Evolutionary conservation across 768 basidiomycete genomes (phyloP).

Genomic region (Boletus fagicola): DNA sequence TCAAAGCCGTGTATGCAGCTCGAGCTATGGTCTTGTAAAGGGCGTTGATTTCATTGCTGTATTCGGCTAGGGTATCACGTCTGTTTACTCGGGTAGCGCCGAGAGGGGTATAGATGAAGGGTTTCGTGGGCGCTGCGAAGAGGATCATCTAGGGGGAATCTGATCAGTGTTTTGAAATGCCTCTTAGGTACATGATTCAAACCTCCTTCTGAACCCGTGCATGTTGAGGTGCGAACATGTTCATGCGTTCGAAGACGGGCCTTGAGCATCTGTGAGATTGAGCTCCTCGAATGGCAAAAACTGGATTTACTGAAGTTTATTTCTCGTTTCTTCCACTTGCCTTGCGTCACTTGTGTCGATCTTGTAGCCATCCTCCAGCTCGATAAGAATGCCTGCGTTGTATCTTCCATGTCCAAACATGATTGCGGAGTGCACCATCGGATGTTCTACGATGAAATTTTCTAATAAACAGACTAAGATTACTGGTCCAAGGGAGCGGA

Average conservation of each 20-base stretch:
- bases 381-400: conserved; percentile 15
- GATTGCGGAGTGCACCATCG: conserved; percentile 16
- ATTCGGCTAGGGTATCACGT: conserved; percentile 9
- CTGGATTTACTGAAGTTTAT: conserved; percentile 15
- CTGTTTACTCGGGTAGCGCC: conserved; percentile 6
- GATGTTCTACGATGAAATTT: conserved; percentile 15
- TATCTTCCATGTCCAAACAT: conserved; percentile 25
- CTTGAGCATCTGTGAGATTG: conserved; percentile 7
- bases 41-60: conserved; percentile 12
- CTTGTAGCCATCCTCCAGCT: conserved; percentile 8
- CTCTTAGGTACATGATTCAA: neutral
- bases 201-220: conserved; percentile 25
- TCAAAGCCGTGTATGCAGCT: conserved; percentile 4
- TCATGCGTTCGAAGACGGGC: conserved; percentile 18
- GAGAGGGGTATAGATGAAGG: conserved; percentile 6
- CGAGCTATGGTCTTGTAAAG: conserved; percentile 12
- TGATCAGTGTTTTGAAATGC: neutral
- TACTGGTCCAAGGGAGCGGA: neutral
- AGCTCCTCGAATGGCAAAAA: neutral
- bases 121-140: conserved; percentile 10
- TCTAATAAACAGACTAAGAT: conserved; percentile 8
- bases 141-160: conserved; percentile 15
- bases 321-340: conserved; percentile 12
- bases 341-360: conserved; percentile 10
- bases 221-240: conserved; percentile 22